Conservation (phyloP, 2,329 filamentous ascomycete genomes). For the Zalaria sp. region DNA sequence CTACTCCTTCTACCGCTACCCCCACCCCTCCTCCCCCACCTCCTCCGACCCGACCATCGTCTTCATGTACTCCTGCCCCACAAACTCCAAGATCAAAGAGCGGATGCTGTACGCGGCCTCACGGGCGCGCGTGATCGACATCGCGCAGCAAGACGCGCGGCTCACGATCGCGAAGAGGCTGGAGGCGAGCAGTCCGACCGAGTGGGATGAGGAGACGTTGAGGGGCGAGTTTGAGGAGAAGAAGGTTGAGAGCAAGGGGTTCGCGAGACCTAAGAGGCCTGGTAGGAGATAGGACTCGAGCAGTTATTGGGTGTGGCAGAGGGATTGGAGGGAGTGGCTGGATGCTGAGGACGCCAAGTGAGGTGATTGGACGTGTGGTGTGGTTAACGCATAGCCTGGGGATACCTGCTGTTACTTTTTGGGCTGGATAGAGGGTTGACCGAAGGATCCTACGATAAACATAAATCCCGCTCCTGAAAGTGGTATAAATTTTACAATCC, state of each 20-base stretch:
- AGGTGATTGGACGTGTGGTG: too few species aligned
- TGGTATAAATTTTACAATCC: too few species aligned
- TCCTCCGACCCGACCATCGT: conserved; percentile 43
- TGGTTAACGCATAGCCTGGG: too few species aligned
- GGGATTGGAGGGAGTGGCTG: too few species aligned
- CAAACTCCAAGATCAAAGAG: conserved; percentile 60
- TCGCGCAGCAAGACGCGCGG: conserved; percentile 52
- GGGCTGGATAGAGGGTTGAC: too few species aligned
- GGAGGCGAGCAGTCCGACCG: conserved; percentile 49
- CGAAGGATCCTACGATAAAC: too few species aligned
- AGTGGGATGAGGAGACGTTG: conserved; percentile 55
- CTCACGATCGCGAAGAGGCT: conserved; percentile 55
- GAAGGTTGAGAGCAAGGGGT: conserved; percentile 50
- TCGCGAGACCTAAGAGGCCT: conserved; percentile 67
- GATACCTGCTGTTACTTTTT: too few species aligned
- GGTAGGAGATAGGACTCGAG: conserved; percentile 34
- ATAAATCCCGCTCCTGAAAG: too few species aligned
- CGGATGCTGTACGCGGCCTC: conserved; percentile 69
- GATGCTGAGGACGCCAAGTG: too few species aligned
- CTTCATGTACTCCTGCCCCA: conserved; percentile 73
- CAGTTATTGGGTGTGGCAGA: background rate
- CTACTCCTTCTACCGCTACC: conserved; percentile 64
- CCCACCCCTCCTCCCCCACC: conserved; percentile 32
- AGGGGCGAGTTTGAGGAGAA: conserved; percentile 54
- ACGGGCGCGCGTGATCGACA: conserved; percentile 44